Evolutionary conservation across 805 yeast species (phyloP).

Genomic region (Saccharomyces cerevisiae): DNA sequence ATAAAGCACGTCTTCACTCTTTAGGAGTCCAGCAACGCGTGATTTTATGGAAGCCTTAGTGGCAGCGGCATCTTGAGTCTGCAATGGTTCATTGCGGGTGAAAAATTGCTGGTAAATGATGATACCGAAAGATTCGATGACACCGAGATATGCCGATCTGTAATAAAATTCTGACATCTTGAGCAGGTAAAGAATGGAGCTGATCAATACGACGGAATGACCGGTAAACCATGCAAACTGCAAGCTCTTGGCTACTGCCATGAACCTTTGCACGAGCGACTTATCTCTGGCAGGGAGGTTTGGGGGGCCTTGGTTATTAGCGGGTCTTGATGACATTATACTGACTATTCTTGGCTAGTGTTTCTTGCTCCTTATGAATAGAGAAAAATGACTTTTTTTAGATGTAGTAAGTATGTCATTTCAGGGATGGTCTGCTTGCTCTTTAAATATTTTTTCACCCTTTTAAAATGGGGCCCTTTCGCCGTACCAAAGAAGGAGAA

Average conservation of each 20-base stretch:
- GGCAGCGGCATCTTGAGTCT: constrained; percentile 7
- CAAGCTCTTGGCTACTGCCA: constrained; percentile 34
- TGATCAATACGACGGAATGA: constrained; percentile 40
- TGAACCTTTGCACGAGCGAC: constrained; percentile 5
- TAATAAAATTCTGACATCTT: constrained; percentile 43
- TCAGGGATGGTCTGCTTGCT: background rate
- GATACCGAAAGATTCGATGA: constrained; percentile 66
- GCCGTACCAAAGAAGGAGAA: background rate
- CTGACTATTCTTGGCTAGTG: background rate
- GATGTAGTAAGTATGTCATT: background rate
- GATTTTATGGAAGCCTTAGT: constrained; percentile 1
- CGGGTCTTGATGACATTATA: background rate
- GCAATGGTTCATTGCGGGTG: constrained; percentile 24
- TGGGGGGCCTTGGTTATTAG: background rate
- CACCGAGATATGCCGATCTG: constrained; percentile 52
- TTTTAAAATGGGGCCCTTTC: background rate
- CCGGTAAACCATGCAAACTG: constrained; percentile 77
- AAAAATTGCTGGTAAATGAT: constrained; percentile 55
- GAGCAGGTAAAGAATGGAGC: constrained; percentile 29
- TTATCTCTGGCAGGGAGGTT: background rate
- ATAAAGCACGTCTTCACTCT: constrained; percentile 71
- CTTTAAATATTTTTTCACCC: background rate
- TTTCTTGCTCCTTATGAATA: background rate
- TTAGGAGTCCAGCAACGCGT: constrained; percentile 22
- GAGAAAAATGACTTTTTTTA: background rate